Evolutionary conservation across 495 filamentous ascomycete genomes (phyloP).

Genomic region (Gamarada debralockiae): DNA sequence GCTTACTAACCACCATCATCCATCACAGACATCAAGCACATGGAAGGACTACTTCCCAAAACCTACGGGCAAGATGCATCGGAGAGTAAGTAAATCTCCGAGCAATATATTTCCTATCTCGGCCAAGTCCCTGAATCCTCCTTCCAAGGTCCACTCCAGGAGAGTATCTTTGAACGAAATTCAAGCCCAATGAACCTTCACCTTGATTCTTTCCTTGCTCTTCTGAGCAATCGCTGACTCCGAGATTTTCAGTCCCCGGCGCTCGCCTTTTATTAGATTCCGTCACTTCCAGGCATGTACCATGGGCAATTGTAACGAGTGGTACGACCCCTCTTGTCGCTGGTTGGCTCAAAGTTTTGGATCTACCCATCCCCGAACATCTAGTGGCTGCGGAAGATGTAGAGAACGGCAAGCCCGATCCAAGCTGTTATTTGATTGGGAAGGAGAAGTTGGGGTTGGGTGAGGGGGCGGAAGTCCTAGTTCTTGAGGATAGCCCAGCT

Average conservation of each 20-base stretch:
- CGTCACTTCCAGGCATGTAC: slow-evolving; percentile 43
- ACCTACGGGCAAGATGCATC: slow-evolving; percentile 71
- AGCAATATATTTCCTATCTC: too few species aligned
- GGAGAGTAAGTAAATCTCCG: too few species aligned
- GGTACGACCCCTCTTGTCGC: slow-evolving; percentile 77
- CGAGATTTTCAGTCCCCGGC: too few species aligned
- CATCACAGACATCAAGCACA: slow-evolving; percentile 64
- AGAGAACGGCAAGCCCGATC: slow-evolving; percentile 79
- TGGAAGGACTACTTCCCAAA: slow-evolving; percentile 75
- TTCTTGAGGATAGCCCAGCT: slow-evolving; percentile 92
- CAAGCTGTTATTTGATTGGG: slow-evolving; percentile 77
- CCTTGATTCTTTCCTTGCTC: too few species aligned
- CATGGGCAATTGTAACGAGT: slow-evolving; percentile 92
- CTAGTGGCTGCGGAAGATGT: slow-evolving; percentile 88
- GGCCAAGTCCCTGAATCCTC: too few species aligned
- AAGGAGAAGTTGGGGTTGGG: slow-evolving; percentile 55
- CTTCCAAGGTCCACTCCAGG: too few species aligned
- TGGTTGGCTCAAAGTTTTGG: slow-evolving; percentile 80
- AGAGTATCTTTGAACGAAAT: too few species aligned
- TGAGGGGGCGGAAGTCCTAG: slow-evolving; percentile 66
- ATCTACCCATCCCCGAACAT: slow-evolving; percentile 63
- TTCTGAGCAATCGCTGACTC: too few species aligned
- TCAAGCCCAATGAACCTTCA: too few species aligned
- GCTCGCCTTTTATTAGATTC: slow-evolving; percentile 37
- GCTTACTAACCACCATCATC: background rate